phyloP scores from a whole-genome alignment of 2,329 filamentous ascomycete genomes.

The Volutella citrinella region DNA sequence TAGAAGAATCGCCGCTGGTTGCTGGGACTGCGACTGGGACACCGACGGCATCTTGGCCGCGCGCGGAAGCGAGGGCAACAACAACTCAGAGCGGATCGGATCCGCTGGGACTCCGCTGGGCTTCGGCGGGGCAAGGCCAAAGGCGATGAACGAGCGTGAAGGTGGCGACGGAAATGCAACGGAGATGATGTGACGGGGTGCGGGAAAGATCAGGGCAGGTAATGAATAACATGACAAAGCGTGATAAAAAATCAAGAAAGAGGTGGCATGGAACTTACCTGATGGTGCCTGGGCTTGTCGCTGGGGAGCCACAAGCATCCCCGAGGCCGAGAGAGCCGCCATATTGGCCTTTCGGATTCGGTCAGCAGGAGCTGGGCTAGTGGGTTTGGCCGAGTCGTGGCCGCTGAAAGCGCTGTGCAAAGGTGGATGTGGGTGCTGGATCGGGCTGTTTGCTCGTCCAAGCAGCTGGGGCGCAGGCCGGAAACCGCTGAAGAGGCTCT shows the following conservation, averaged over 20 bases:
- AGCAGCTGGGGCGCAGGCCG: no score
- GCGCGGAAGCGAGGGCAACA: no score
- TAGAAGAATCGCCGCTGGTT: no score
- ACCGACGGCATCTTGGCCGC: no score
- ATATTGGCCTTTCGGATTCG: constrained; percentile 13
- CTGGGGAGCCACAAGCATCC: constrained; percentile 20
- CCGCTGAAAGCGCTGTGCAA: not conserved
- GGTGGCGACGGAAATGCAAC: not conserved
- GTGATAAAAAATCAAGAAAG: constrained; percentile 7
- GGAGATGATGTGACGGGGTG: not conserved
- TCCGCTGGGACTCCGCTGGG: no score
- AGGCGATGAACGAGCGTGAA: not conserved
- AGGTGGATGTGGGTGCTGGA: not conserved
- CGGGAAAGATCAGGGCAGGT: constrained; percentile 2
- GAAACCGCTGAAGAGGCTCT: no score
- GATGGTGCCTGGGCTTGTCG: constrained; percentile 20
- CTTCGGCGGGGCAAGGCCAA: constrained; percentile 8
- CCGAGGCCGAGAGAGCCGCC: constrained; percentile 23
- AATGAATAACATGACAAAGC: constrained; percentile 10
- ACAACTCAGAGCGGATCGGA: no score
- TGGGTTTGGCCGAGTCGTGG: not conserved
- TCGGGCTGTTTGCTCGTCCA: not conserved
- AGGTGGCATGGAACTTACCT: constrained; percentile 26
- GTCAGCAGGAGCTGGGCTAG: not conserved
- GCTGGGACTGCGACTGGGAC: no score